Percentiles rank a stretch among this genome's conserved stretches.
Conservation (phyloP, 129 eudicot species). For the Flaveria ramosissima region DNA sequence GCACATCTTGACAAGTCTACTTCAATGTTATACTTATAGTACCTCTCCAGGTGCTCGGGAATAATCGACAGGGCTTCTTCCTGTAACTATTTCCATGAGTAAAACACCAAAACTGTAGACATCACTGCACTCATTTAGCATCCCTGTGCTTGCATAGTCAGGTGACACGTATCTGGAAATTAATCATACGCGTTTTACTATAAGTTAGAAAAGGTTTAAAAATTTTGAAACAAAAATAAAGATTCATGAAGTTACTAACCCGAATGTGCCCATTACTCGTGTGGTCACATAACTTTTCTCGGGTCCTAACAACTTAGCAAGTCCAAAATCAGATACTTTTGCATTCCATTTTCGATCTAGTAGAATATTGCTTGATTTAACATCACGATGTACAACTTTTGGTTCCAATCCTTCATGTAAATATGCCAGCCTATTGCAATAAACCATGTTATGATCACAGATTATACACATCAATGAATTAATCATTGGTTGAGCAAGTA, state of each 20-base stretch:
- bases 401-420: slow-evolving; percentile 97
- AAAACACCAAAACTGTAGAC: slow-evolving; percentile 95
- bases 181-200: not conserved
- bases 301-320: slow-evolving; percentile 84
- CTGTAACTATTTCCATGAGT: slow-evolving; percentile 87
- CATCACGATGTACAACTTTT: slow-evolving; percentile 97
- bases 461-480: not conserved
- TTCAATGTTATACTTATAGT: slow-evolving; percentile 4
- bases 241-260: slow-evolving; percentile 48
- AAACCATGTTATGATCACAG: slow-evolving; percentile 13
- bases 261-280: slow-evolving; percentile 96
- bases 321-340: slow-evolving; percentile 94
- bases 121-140: slow-evolving; percentile 83
- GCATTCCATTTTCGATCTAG: slow-evolving; percentile 85
- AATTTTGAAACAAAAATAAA: not conserved
- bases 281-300: slow-evolving; percentile 88
- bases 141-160: slow-evolving; percentile 94
- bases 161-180: slow-evolving; percentile 83
- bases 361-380: slow-evolving; percentile 93
- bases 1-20: not conserved
- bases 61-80: slow-evolving; percentile 95
- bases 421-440: slow-evolving; percentile 39
- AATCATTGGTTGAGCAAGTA: not conserved
- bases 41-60: slow-evolving; percentile 97
- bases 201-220: not conserved